Evolutionary conservation across 2,329 filamentous ascomycete genomes (phyloP), one percentile per base, ranked within the genome.

Genomic region (Aspergillus fijiensis): DNA sequence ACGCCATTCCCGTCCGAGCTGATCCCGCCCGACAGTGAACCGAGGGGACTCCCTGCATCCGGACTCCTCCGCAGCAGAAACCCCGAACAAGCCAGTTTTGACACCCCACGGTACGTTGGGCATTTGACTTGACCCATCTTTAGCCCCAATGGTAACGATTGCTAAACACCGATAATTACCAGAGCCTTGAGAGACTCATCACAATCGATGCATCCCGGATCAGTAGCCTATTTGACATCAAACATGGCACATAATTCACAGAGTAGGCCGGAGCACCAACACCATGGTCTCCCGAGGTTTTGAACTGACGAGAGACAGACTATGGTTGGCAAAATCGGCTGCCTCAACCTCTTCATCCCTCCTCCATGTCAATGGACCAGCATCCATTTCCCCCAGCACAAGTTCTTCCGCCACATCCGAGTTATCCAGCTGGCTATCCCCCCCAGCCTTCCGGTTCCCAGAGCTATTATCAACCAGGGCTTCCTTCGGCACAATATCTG

Each of bases 251-350:
- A 71, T 31, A 69, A 72, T 49, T 57, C 68, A 52, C 65, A 70
- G 16, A 68, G 72, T 74, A 72, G 54, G 71, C 21, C 55, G 49
- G 16, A 50, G 7, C 51, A 33, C 21, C 33, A 7, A 23, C 33
- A 25, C 31, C 33, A 16, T 19, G 45, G n/a, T 19, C 29, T 5
- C 16, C 2, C 2, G 23, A 10, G 25, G 21, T 27, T 6, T 12
- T 9, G 25, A 29, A 57, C 68, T 72, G 55, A 73, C 64, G 29
- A 5, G 1, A 12, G 14, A 14, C 59, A 75, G 73, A 69, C 47
- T 74, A 73, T 65, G 61, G 58, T 42, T 75, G 72, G 72, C 65
- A 65, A 54, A 68, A 66, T 53, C 69, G 70, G 57, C 67, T 70
- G 23, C 67, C 68, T 45, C 70, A 72, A 29, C 68, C 69, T 27